A percentile compares a stretch with the other conserved stretches of the same genome.
Conservation (phyloP, 352 stramenopile species). For the Salisapilia sapeloensis region DNA sequence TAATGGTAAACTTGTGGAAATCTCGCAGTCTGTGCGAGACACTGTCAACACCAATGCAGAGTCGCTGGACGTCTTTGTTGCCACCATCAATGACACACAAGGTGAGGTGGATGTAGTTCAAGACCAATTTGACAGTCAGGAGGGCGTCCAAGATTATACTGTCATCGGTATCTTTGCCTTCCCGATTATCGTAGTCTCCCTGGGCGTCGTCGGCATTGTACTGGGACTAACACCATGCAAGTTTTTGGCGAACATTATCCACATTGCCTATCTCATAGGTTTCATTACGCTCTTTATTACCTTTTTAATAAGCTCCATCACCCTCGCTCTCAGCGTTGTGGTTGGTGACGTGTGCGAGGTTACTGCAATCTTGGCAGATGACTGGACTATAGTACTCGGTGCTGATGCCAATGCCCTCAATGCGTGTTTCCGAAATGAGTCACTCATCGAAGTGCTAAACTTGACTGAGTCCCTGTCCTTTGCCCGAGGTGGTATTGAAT, state of each 20-base stretch:
- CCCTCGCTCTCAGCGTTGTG: constrained; percentile 32
- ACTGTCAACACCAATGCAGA: constrained; percentile 15
- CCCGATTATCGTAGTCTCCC: constrained; percentile 21
- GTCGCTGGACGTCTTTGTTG: constrained; percentile 9
- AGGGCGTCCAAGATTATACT: constrained; percentile 12
- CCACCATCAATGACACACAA: constrained; percentile 12
- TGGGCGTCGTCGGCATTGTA: constrained; percentile 45
- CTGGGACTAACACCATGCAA: constrained; percentile 46
- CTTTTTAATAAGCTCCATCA: constrained; percentile 37
- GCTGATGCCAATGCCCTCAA: constrained; percentile 25
- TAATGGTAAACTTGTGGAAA: constrained; percentile 17
- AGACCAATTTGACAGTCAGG: constrained; percentile 19
- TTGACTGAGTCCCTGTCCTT: constrained; percentile 32
- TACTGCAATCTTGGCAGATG: constrained; percentile 15
- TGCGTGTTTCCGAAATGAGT: constrained; percentile 43
- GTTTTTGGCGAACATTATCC: constrained; percentile 44
- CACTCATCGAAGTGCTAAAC: constrained; percentile 40
- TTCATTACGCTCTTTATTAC: constrained; percentile 46
- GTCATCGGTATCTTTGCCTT: constrained; percentile 42
- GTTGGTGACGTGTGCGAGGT: constrained; percentile 45
- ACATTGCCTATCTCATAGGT: constrained; percentile 51
- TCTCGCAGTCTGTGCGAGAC: constrained; percentile 14
- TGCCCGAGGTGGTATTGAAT: constrained; percentile 31
- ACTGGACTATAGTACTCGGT: constrained; percentile 42
- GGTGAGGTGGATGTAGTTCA: constrained; percentile 13